A percentile compares a stretch with the other conserved stretches of the same genome.
Evolutionary conservation across 225 moss, liverwort and hornwort species (phyloP).

Genomic region (Ulota crispa): DNA sequence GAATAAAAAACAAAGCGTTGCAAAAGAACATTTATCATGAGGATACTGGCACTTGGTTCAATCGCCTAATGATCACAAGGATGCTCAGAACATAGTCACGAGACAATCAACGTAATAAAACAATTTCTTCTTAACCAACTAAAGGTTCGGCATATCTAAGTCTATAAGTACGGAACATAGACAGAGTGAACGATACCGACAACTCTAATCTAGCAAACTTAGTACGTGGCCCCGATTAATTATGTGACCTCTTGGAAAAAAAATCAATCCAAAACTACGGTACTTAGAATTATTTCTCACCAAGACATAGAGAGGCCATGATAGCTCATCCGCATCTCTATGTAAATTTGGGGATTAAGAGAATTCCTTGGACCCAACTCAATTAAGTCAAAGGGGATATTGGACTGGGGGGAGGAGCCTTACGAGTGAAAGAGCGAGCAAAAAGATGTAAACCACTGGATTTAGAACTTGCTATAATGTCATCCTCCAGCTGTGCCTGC

Average conservation of each 20-base stretch:
- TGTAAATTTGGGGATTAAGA: neutral
- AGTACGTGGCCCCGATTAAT: constrained; percentile 1
- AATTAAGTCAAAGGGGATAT: neutral
- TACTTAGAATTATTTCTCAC: neutral
- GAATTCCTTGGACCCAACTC: neutral
- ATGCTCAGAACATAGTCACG: neutral
- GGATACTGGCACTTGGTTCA: neutral
- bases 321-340: constrained; percentile 12
- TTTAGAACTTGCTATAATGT: constrained; percentile 56
- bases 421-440: constrained; percentile 82
- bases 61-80: neutral
- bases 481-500: constrained; percentile 89
- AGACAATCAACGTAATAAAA: neutral
- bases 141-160: neutral
- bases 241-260: neutral
- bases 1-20: neutral
- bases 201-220: constrained; percentile 1
- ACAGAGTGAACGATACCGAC: neutral
- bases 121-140: neutral
- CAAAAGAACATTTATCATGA: neutral
- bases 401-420: constrained; percentile 16
- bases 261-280: neutral
- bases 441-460: constrained; percentile 78
- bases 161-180: neutral
- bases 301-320: constrained; percentile 14